Evolutionary conservation across 1,284 basidiomycete species (phyloP).

Genomic region (Rhodotorula sp.): DNA sequence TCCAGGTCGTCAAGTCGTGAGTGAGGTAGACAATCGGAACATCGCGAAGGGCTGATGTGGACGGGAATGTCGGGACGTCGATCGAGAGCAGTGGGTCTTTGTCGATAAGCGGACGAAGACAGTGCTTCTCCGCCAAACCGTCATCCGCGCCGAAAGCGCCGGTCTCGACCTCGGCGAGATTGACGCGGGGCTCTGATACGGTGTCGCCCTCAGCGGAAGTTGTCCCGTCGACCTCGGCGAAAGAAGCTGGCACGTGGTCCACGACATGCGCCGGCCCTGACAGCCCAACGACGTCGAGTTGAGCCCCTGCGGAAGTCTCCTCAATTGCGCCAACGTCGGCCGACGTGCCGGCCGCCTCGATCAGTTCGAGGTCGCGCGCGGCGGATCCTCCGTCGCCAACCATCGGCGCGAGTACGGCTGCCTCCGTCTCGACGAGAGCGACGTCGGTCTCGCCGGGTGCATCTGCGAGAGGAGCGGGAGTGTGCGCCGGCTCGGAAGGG

Average conservation of each 20-base stretch:
- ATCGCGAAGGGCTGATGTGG: not conserved
- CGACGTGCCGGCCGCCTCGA: not conserved
- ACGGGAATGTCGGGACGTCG: slow-evolving; percentile 8
- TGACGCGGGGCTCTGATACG: not conserved
- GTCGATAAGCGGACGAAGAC: slow-evolving; percentile 16
- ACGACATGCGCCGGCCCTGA: no score
- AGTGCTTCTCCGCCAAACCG: not conserved
- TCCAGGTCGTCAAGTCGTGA: slow-evolving; percentile 17
- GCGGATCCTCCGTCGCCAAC: slow-evolving; percentile 10
- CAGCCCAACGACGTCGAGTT: no score
- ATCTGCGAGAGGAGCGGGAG: not conserved
- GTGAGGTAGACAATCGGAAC: slow-evolving; percentile 26
- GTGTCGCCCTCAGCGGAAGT: not conserved
- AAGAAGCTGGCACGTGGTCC: not conserved
- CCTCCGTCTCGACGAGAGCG: not conserved
- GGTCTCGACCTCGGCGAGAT: not conserved
- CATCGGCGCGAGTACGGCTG: not conserved
- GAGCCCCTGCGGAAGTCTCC: not conserved
- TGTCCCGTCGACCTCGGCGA: no score
- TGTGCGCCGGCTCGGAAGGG: not conserved
- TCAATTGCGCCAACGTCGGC: not conserved
- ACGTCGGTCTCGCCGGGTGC: not conserved
- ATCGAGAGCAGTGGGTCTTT: slow-evolving; percentile 24
- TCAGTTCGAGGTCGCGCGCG: not conserved
- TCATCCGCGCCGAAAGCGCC: not conserved